Percentiles rank a stretch among this genome's conserved stretches.
These are phyloP conservation scores for Aspergillus ustus DNA, from an alignment of 2,329 filamentous ascomycete genomes.

Conservation along the genomic window DNA sequence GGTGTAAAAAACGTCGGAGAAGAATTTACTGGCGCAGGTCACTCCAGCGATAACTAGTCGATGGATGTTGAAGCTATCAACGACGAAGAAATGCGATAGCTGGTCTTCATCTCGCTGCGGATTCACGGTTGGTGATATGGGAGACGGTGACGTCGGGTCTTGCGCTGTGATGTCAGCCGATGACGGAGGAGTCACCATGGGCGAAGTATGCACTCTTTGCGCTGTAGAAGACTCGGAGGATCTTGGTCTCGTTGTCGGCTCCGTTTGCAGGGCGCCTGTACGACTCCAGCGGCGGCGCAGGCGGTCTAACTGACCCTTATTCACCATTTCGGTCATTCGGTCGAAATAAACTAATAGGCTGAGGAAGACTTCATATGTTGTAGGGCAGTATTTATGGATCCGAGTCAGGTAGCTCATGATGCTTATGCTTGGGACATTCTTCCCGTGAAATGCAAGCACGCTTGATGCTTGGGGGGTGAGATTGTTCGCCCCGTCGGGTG, in stretches of 20 bases:
- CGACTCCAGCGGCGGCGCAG: conserved; percentile 42
- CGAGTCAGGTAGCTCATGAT: conserved; percentile 93
- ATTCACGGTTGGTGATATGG: conserved; percentile 39
- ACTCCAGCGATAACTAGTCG: conserved; percentile 94
- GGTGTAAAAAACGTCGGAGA: conserved; percentile 98
- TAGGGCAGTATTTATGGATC: conserved; percentile 98
- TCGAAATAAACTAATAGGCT: conserved; percentile 97
- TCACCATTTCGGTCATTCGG: conserved; percentile 96
- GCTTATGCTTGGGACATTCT: conserved; percentile 96
- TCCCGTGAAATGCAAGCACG: conserved; percentile 95
- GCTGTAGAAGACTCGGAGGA: conserved; percentile 27
- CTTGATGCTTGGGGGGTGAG: conserved; percentile 68
- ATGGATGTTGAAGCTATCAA: conserved; percentile 99
- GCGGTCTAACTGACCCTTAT: conserved; percentile 74
- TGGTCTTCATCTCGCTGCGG: conserved; percentile 54
- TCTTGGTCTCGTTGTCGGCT: conserved; percentile 22
- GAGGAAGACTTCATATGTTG: conserved; percentile 96
- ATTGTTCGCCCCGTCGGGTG: conserved; percentile 62
- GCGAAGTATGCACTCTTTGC: conserved; percentile 27
- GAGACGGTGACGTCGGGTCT: conserved; percentile 37
- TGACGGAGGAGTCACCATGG: conserved; percentile 44
- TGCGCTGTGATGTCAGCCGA: conserved; percentile 41
- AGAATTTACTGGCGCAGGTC: conserved; percentile 98
- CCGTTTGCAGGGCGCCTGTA: conserved; percentile 22
- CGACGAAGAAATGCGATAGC: conserved; percentile 80